phyloP scores from a whole-genome alignment of 1,139 yeast species.

The Taphrina betulina region DNA sequence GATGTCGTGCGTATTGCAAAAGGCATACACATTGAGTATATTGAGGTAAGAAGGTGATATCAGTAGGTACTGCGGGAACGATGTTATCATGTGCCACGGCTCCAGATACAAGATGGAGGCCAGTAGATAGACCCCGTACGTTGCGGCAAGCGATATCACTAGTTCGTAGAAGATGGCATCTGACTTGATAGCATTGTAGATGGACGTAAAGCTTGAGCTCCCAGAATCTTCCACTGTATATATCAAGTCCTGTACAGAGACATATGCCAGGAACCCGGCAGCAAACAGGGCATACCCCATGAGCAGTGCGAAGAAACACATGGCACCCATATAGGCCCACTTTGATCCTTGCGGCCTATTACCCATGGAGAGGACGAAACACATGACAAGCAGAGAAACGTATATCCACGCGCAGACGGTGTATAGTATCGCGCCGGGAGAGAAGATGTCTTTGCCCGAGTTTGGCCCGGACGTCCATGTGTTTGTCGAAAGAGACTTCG shows the following conservation, averaged over 20 bases:
- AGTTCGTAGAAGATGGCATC: constrained; percentile 75
- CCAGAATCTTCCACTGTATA: not conserved
- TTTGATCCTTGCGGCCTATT: constrained; percentile 93
- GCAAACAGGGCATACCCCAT: constrained; percentile 94
- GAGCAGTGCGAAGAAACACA: constrained; percentile 80
- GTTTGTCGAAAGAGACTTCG: constrained; percentile 29
- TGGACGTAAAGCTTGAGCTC: constrained; percentile 44
- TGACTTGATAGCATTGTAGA: constrained; percentile 54
- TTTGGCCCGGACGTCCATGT: constrained; percentile 35
- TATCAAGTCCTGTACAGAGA: constrained; percentile 8
- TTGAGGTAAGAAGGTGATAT: constrained; percentile 75
- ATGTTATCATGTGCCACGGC: constrained; percentile 76
- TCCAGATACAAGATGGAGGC: constrained; percentile 74
- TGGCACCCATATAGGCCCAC: constrained; percentile 75
- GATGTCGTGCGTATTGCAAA: constrained; percentile 80
- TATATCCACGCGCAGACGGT: constrained; percentile 87
- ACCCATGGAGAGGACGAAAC: constrained; percentile 89
- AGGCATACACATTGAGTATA: constrained; percentile 76
- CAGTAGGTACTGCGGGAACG: constrained; percentile 67
- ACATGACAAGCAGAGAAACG: constrained; percentile 80
- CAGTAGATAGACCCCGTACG: constrained; percentile 74
- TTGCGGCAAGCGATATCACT: constrained; percentile 79
- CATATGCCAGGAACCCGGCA: constrained; percentile 50
- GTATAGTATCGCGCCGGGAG: constrained; percentile 74
- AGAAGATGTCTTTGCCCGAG: constrained; percentile 43